Percentiles rank a stretch among this genome's conserved stretches.
phyloP scores from a whole-genome alignment of 2,329 filamentous ascomycete species.

The Sclerotinia sclerotiorum region DNA sequence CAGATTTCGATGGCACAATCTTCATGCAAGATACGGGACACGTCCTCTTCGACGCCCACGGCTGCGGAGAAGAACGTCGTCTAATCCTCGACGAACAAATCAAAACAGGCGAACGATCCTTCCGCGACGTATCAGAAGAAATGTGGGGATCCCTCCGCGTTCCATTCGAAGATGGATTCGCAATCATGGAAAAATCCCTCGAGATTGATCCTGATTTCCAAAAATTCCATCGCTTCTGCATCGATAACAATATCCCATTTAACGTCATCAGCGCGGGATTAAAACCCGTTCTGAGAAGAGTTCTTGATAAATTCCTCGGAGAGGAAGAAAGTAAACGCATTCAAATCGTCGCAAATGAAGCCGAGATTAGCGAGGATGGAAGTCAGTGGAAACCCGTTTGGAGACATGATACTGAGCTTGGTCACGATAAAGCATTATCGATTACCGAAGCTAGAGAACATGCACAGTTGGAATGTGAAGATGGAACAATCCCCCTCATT shows the following conservation, averaged over 20 bases:
- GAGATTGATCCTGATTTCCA: constrained; percentile 65
- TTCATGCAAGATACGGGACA: constrained; percentile 72
- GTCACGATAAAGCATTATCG: constrained; percentile 66
- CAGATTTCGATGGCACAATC: constrained; percentile 71
- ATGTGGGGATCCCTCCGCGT: constrained; percentile 68
- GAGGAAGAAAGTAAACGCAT: constrained; percentile 49
- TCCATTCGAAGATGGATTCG: constrained; percentile 67
- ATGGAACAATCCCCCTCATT: constrained; percentile 64
- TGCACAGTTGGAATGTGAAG: constrained; percentile 54
- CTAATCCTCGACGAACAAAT: constrained; percentile 62
- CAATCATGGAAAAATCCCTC: constrained; percentile 60
- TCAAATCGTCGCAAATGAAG: constrained; percentile 68
- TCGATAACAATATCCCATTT: constrained; percentile 63
- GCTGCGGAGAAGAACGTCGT: constrained; percentile 58
- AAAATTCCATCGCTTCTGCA: constrained; percentile 64
- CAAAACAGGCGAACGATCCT: constrained; percentile 62
- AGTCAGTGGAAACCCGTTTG: constrained; percentile 64
- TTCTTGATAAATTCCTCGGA: constrained; percentile 65
- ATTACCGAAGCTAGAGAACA: constrained; percentile 59
- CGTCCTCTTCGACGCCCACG: constrained; percentile 65
- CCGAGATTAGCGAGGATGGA: constrained; percentile 57
- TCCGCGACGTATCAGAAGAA: constrained; percentile 69
- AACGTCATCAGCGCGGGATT: constrained; percentile 68
- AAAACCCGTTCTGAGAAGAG: constrained; percentile 61
- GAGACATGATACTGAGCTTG: constrained; percentile 63